These are phyloP conservation scores for Epichloe festucae DNA, from an alignment of 2,329 filamentous ascomycete genomes.

Conservation along the genomic window DNA sequence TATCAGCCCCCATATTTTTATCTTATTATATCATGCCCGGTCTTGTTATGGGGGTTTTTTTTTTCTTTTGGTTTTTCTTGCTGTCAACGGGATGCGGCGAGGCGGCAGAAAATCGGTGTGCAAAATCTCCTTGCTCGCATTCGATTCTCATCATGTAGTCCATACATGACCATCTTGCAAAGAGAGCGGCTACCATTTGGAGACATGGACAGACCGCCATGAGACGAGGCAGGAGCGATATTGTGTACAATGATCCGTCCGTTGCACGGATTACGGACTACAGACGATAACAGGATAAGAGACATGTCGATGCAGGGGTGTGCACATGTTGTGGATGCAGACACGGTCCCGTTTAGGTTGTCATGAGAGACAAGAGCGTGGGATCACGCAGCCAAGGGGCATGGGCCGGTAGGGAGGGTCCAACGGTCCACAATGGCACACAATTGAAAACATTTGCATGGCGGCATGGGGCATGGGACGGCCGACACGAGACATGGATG, in stretches of 20 bases:
- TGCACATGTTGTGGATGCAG: background rate
- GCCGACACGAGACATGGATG: background rate
- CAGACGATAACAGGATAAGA: background rate
- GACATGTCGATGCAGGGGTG: background rate
- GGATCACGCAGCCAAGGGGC: constrained; percentile 2
- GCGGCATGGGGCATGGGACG: background rate
- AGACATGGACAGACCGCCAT: background rate
- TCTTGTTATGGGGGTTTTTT: too few relatives aligned
- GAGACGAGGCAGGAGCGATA: background rate
- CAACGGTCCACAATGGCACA: background rate
- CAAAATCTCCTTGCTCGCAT: background rate
- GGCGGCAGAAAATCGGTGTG: background rate
- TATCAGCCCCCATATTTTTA: background rate
- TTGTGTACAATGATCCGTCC: too few relatives aligned
- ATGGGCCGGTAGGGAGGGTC: background rate
- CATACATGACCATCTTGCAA: too few relatives aligned
- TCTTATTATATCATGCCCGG: background rate
- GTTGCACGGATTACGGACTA: too few relatives aligned
- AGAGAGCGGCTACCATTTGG: background rate
- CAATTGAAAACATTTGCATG: background rate
- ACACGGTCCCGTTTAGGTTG: background rate
- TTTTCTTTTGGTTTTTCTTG: too few relatives aligned
- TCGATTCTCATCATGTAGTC: background rate
- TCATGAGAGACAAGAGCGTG: constrained; percentile 4
- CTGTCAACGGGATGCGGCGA: background rate